Conservation (phyloP, 495 filamentous ascomycete species). For the Neurospora sp. region DNA sequence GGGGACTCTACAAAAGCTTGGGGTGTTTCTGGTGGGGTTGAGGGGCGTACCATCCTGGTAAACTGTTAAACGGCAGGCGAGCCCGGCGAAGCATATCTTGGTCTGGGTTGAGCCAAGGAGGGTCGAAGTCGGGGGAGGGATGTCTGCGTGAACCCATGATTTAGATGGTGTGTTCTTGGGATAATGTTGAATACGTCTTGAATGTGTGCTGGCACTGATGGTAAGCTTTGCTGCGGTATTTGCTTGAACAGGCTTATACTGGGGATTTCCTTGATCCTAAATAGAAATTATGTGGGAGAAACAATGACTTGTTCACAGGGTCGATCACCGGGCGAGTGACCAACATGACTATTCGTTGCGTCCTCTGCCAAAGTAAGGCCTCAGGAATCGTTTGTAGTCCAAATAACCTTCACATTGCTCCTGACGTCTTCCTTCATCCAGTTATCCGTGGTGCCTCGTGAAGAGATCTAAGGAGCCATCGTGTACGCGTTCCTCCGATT, state of each 20-base stretch:
- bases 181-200: not conserved
- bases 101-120: not conserved
- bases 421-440: not conserved
- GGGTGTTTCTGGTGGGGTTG: not conserved
- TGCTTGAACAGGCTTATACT: too few species aligned
- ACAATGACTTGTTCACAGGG: not conserved
- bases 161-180: not conserved
- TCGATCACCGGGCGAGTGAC: not conserved
- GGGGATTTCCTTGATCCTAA: not conserved
- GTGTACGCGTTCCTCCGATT: not conserved
- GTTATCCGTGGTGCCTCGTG: not conserved
- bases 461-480: not conserved
- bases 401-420: not conserved
- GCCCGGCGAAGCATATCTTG: not conserved
- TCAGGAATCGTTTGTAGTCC: not conserved
- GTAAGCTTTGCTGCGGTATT: not conserved
- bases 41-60: not conserved
- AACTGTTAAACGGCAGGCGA: not conserved
- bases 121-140: not conserved
- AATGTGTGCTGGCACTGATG: not conserved
- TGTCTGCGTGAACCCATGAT: not conserved
- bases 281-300: too few species aligned
- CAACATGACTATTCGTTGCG: not conserved
- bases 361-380: fast-evolving
- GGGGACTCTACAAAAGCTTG: too few species aligned